These are phyloP conservation scores for Starmera quercuum DNA, from an alignment of 805 yeast species.

Conservation along the genomic window DNA sequence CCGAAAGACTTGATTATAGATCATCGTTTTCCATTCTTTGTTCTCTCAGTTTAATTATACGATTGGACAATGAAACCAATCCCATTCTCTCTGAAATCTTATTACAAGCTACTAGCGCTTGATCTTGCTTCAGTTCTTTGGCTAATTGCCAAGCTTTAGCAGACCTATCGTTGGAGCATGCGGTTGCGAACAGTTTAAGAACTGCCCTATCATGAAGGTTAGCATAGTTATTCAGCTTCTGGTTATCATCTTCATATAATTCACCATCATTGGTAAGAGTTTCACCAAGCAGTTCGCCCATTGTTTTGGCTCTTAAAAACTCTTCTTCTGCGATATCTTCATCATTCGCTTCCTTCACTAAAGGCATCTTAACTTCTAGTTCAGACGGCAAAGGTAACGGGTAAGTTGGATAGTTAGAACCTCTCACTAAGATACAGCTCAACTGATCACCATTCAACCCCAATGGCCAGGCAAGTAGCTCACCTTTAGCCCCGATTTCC, in stretches of 20 bases:
- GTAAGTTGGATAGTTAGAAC: slow-evolving; percentile 64
- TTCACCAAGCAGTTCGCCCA: slow-evolving; percentile 58
- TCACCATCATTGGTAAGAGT: slow-evolving; percentile 39
- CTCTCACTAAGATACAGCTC: slow-evolving; percentile 69
- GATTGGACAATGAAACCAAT: slow-evolving; percentile 41
- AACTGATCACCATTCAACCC: slow-evolving; percentile 67
- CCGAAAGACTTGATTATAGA: background rate
- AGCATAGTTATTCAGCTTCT: slow-evolving; percentile 44
- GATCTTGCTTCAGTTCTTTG: slow-evolving; percentile 61
- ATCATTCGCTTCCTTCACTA: slow-evolving; percentile 21
- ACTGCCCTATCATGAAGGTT: slow-evolving; percentile 66
- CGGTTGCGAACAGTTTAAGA: slow-evolving; percentile 64
- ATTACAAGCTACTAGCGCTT: slow-evolving; percentile 76
- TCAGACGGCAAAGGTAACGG: slow-evolving; percentile 85
- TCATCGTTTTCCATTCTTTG: slow-evolving; percentile 28
- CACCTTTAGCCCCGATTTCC: slow-evolving; percentile 43
- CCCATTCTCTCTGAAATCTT: slow-evolving; percentile 76
- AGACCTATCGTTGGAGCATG: slow-evolving; percentile 60
- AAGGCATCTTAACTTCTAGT: slow-evolving; percentile 62
- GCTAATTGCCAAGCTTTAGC: slow-evolving; percentile 67
- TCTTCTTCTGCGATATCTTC: slow-evolving; percentile 48
- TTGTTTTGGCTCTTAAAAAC: slow-evolving; percentile 48
- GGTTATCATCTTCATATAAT: slow-evolving; percentile 37
- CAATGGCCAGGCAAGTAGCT: slow-evolving; percentile 80
- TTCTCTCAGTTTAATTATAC: slow-evolving; percentile 48